Evolutionary conservation across 2,329 filamentous ascomycete genomes (phyloP), one percentile per base, ranked within the genome.

Genomic region (Harringtonia aguacate): DNA sequence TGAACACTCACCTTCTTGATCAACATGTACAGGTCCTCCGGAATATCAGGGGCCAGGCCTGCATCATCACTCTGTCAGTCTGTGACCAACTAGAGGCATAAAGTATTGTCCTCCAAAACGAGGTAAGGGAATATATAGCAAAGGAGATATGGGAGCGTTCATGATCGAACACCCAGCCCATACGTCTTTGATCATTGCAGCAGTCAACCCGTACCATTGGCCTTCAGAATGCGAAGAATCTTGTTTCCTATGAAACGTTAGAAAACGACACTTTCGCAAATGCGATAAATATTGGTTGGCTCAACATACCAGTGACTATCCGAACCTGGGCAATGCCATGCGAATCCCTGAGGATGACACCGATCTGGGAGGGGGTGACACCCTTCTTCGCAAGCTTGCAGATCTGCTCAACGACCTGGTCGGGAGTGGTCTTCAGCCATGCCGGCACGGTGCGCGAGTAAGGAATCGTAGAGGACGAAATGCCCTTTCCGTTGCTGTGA

Each of bases 401-500:
- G 75, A 98, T 98, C 77, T 97, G 89, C 68, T 98, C 92, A 61
- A 95, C 87, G 68, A 98, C 88, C 76, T 94, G 87, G 63, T 95
- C 88, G 65, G 92, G 89, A 60, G 88, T 95, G 74, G 87, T 94
- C 85, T 98, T 98, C 72, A 97, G 77, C 92, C 92, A 98, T 58
- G 89, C 79, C 51, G 92, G 90, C 54, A 88, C 68, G 60, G 79
- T 81, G 75, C 92, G 90, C 58, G 87, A 95, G 83, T 97, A 98
- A 65, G 94, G 92, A 72, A 97, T 74, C 63, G 92, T 87, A 53
- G 87, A 95, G 73, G 86, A 73, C 58, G 87, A 88, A 74, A 98
- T 98, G 72, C 92, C 94, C 86, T 97, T 97, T 77, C 92, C 90
- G 65, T 95, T 95, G 80, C 79, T 86, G 84, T 98, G 94, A 84